Evolutionary conservation across 2,329 filamentous ascomycete genomes (phyloP), one percentile per base, ranked within the genome.

Genomic region (Hymenoscyphus scutula): DNA sequence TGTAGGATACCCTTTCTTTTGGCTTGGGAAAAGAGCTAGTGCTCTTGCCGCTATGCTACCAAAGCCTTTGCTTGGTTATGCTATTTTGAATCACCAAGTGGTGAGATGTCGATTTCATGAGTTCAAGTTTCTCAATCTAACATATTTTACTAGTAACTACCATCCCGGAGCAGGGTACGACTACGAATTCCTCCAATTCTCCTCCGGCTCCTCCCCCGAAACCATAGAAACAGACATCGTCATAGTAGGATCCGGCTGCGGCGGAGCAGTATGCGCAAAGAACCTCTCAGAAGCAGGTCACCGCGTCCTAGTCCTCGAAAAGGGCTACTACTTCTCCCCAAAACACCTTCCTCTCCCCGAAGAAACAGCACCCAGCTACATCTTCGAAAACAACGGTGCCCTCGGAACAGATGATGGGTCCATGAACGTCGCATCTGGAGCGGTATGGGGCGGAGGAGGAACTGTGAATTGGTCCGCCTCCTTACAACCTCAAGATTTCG

Each of bases 231-330:
- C 90, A 0, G 94, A 97, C 74, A 86, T 96, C 0, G 85, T 96
- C 48, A 87, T 97, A 62, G 82, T 97, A 23, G 93, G 93, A 2
- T 95, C 90, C 41, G 93, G 93, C 30, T 96, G 91, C 69, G 93
- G 93, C 65, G 92, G 90, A 48, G 91, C 83, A 10, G 92, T 97
- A 0, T 85, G 83, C 38, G 92, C 93, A 27, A 93, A 93, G 75
- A 89, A 90, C 58, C 78, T 97, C 1, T 85, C 92, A 10, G 88
- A 92, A 75, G 89, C 88, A 0, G 91, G 90, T 3, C 81, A 90
- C 66, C 80, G 81, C 23, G 91, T 97, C 30, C 74, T 96, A 3
- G 90, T 97, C 0, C 87, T 92, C 2, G 92, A 96, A 68, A 95
- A 95, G 73, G 85, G 84, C 1, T 92, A 93, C 73, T 84, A 95